A percentile compares a stretch with the other conserved stretches of the same genome.
These are phyloP conservation scores for Blastocystis sp. DNA, from an alignment of 352 stramenopile species.

Conservation along the genomic window DNA sequence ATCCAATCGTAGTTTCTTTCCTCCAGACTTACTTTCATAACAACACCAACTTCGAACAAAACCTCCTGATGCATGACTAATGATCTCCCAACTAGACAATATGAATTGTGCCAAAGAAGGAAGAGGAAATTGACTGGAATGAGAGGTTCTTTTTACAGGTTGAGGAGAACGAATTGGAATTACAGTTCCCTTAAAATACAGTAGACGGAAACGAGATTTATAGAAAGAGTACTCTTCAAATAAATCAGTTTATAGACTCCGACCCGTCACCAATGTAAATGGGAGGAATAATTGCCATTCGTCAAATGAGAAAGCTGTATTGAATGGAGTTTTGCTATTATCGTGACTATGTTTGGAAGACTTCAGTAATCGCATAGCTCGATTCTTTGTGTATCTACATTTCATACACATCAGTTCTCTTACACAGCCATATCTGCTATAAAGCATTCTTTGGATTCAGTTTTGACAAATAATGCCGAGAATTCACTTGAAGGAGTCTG, in stretches of 20 bases:
- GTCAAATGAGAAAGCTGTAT: not conserved
- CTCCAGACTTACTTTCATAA: not conserved
- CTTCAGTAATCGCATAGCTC: constrained; percentile 33
- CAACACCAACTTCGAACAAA: constrained; percentile 22
- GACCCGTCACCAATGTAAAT: constrained; percentile 47
- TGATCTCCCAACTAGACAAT: not conserved
- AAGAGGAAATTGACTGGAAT: not conserved
- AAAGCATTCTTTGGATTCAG: not conserved
- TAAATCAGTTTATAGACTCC: not conserved
- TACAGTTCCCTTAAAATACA: not conserved
- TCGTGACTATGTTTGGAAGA: constrained; percentile 42
- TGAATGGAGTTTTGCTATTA: constrained; percentile 51
- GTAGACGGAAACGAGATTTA: constrained; percentile 1
- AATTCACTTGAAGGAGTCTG: not conserved
- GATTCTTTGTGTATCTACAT: constrained; percentile 45
- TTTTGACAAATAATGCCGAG: constrained; percentile 34
- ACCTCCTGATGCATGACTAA: not conserved
- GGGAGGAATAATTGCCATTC: constrained; percentile 41
- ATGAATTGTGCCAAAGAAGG: not conserved
- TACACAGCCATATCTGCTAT: constrained; percentile 45
- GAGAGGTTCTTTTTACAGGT: no score
- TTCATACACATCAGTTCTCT: not conserved
- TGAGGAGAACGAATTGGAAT: not conserved
- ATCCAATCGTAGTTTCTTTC: constrained; percentile 8
- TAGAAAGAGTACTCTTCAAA: constrained; percentile 38